phyloP scores from a whole-genome alignment of 148 eudicot genomes.

The Vaccinium myrtillus region DNA sequence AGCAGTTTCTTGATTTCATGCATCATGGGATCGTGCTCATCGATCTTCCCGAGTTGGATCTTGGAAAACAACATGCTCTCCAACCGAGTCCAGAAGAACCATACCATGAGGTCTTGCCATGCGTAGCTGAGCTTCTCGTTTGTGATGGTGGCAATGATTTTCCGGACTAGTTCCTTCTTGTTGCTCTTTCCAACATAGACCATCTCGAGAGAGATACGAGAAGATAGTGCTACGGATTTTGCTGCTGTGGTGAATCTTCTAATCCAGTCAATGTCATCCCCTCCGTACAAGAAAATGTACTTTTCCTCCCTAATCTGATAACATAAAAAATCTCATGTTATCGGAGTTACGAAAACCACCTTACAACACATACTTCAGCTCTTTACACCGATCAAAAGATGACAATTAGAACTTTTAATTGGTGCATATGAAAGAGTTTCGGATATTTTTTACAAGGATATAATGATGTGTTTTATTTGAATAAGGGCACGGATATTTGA shows the following conservation, averaged over 20 bases:
- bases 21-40: conserved; percentile 37
- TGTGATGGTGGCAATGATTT: conserved; percentile 28
- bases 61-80: conserved; percentile 71
- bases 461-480: too few species aligned
- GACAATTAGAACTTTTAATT: too few species aligned
- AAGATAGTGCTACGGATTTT: conserved; percentile 21
- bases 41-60: conserved; percentile 36
- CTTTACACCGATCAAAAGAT: too few species aligned
- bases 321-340: background rate
- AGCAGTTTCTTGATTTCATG: conserved; percentile 49
- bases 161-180: conserved; percentile 26
- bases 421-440: too few species aligned
- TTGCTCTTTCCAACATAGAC: conserved; percentile 45
- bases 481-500: too few species aligned
- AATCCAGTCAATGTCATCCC: conserved; percentile 38
- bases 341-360: too few species aligned
- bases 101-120: conserved; percentile 47
- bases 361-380: too few species aligned
- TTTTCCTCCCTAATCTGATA: conserved; percentile 42
- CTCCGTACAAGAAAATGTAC: conserved; percentile 51
- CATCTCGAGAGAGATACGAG: conserved; percentile 39
- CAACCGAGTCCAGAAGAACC: conserved; percentile 66
- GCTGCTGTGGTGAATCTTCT: conserved; percentile 22
- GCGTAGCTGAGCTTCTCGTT: conserved; percentile 44
- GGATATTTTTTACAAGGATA: too few species aligned